Evolutionary conservation across 768 basidiomycete species (phyloP).

Genomic region (Calocera viscosa): DNA sequence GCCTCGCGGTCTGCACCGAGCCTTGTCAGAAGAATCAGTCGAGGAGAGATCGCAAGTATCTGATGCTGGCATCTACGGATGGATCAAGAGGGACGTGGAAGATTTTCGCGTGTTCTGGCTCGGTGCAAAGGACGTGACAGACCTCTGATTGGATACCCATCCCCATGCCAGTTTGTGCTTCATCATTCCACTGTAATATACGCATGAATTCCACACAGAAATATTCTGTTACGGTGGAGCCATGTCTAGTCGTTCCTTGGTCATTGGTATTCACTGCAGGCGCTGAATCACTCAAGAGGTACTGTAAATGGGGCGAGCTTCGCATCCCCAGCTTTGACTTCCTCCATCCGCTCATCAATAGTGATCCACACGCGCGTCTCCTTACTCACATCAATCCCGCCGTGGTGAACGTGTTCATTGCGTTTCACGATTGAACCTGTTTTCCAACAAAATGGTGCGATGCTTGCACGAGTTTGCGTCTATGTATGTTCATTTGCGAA

Average conservation of each 20-base stretch:
- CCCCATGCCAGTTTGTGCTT: not conserved
- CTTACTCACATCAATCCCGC: no score
- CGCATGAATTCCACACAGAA: not conserved
- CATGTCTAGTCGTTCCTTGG: not conserved
- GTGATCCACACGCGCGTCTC: no score
- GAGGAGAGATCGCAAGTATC: not conserved
- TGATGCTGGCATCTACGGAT: slow-evolving; percentile 52
- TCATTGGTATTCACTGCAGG: not conserved
- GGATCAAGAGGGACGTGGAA: slow-evolving; percentile 57
- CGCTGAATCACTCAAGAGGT: no score
- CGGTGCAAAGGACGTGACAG: slow-evolving; percentile 27
- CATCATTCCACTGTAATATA: slow-evolving; percentile 3
- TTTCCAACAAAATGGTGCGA: no score
- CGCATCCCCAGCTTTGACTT: no score
- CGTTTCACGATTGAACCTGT: no score
- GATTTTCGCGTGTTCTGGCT: slow-evolving; percentile 80
- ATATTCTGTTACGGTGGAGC: not conserved
- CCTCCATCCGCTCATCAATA: no score
- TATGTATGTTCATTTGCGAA: no score
- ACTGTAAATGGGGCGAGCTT: no score
- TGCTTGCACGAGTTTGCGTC: no score
- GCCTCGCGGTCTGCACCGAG: not conserved
- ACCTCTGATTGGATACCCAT: not conserved
- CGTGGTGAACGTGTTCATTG: no score
- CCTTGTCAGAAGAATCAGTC: not conserved